Base-by-base conservation (phyloP, 2,329 filamentous ascomycete genomes). In the Monosporascus sp. region DNA sequence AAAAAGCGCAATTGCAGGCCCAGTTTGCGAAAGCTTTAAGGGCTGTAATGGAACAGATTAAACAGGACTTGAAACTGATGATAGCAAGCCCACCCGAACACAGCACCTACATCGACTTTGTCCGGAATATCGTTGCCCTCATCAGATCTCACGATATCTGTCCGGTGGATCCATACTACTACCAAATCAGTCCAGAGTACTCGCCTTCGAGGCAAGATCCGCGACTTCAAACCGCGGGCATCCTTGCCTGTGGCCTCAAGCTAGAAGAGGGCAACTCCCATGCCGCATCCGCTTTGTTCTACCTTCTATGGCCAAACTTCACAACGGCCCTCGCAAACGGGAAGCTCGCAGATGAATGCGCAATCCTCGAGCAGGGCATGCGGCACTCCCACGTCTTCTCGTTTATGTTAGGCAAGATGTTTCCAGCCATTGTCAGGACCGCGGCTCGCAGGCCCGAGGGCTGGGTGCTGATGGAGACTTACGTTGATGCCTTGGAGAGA, bases 141-240 rank as follows among this genome's bases (percentile, higher is more conserved):
- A 79, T 85, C 60, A 76, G 77, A 62, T 77, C 79, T 1, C 75
- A 84, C 59, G 79, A 81, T 47, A 73, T 84, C 38, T 81, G 79
- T 63, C 66, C 71, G 1, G 70, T 84, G 4, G 80, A 84, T 59
- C 64, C 70, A 2, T 85, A 80, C 63, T 85, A 80, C 66, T 81
- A 79, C 54, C 76, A 81, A 54, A 78, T 81, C 59, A 81, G 73
- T 62, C 73, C 69, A 38, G 79, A 81, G 52, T 85, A 83, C 64
- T 78, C 76, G 3, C 82, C 82, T 3, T 76, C 81, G 0, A 62
- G 69, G 14, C 74, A 82, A 52, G 82, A 85, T 46, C 81, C 81
- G 2, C 75, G 80, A 38, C 71, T 84, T 5, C 81, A 83, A 55
- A 75, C 79, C 24, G 81, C 81, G 4, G 74, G 73, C 5, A 80